Percentiles rank a stretch among this genome's conserved stretches.
These are phyloP conservation scores for Xylaria sp. DNA, from an alignment of 2,329 filamentous ascomycete genomes.

Conservation along the genomic window DNA sequence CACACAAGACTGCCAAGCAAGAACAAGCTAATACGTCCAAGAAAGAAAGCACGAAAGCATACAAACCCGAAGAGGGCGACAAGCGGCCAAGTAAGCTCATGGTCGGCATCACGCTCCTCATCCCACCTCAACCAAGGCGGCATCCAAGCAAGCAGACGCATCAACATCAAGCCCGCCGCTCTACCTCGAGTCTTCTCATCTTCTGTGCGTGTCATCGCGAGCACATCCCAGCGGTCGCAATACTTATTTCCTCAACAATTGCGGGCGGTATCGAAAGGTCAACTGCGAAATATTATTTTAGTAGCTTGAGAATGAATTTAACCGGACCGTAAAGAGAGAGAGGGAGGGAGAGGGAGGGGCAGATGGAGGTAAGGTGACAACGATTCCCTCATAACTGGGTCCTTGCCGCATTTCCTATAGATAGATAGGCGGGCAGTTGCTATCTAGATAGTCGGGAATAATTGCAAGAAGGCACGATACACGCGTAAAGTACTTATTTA, in stretches of 20 bases:
- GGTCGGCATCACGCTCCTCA: constrained; percentile 33
- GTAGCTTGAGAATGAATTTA: constrained; percentile 9
- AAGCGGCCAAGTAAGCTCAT: constrained; percentile 47
- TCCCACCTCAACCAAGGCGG: constrained; percentile 47
- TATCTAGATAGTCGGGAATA: no score
- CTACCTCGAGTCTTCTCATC: background rate
- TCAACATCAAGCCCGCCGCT: constrained; percentile 10
- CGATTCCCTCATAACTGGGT: background rate
- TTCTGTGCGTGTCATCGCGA: background rate
- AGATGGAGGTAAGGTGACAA: background rate
- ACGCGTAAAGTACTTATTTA: no score
- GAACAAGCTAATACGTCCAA: no score
- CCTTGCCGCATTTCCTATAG: no score
- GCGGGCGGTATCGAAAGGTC: no score
- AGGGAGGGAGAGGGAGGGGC: no score
- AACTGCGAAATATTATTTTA: no score
- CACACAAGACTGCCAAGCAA: background rate
- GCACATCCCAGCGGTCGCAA: no score
- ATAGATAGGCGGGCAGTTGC: no score
- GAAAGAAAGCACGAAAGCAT: constrained; percentile 28
- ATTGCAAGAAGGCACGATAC: no score
- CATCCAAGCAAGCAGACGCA: constrained; percentile 38
- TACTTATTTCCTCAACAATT: no score
- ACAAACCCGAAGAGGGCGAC: constrained; percentile 50
- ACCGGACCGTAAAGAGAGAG: background rate